Percentiles rank a stretch among this genome's conserved stretches.
These are phyloP conservation scores for Dactylellina leptospora DNA, from an alignment of 2,329 filamentous ascomycete species.

Conservation along the genomic window DNA sequence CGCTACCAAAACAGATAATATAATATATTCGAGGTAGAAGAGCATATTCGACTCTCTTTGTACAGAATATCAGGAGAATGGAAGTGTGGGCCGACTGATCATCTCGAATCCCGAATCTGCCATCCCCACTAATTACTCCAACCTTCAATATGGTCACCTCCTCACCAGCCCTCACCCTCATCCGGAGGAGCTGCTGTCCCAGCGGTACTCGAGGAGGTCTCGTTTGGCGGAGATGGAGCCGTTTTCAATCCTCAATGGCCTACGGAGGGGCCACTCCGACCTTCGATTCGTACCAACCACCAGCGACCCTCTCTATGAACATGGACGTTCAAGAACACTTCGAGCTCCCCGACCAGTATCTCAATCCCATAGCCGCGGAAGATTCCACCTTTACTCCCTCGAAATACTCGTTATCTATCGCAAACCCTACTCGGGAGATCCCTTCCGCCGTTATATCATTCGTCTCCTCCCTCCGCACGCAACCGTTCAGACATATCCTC, in stretches of 20 bases:
- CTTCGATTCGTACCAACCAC: conserved; percentile 30
- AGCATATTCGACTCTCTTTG: not conserved
- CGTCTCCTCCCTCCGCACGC: conserved; percentile 11
- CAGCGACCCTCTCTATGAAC: not conserved
- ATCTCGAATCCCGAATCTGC: too few species aligned
- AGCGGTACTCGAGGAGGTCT: conserved; percentile 40
- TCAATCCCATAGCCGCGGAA: not conserved
- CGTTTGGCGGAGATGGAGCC: conserved; percentile 48
- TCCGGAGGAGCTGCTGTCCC: conserved; percentile 34
- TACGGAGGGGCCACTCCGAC: conserved; percentile 25
- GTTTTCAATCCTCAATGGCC: conserved; percentile 44
- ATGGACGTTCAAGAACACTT: conserved; percentile 46
- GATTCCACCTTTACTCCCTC: conserved; percentile 4
- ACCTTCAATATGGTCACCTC: conserved; percentile 35
- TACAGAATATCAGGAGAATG: not conserved
- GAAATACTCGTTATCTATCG: conserved; percentile 28
- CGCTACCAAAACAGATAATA: not conserved
- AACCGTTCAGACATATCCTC: conserved; percentile 23
- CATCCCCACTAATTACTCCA: too few species aligned
- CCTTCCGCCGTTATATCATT: conserved; percentile 35
- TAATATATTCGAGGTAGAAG: not conserved
- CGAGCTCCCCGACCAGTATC: conserved; percentile 32
- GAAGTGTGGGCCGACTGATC: not conserved
- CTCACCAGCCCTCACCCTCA: conserved; percentile 33
- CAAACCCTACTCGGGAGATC: not conserved